Conservation (phyloP, 1,284 basidiomycete genomes). For the Stereum hirsutum region DNA sequence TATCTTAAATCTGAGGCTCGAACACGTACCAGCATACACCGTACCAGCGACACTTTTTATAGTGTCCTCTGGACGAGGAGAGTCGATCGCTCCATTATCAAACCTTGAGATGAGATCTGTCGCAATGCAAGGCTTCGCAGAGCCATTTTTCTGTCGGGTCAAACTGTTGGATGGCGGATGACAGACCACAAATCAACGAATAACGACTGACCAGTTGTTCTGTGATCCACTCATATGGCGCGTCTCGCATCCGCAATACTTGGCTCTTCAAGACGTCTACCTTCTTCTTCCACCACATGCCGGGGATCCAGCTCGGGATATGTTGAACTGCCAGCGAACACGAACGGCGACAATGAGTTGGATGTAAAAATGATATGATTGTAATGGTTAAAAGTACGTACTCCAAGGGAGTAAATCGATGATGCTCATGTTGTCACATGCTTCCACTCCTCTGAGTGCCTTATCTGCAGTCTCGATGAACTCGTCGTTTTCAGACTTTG, state of each 20-base stretch:
- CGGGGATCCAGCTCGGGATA: conserved; percentile 8
- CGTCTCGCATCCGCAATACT: conserved; percentile 3
- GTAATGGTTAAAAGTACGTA: too few relatives aligned
- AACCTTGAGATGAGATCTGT: not conserved
- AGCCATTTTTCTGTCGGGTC: not conserved
- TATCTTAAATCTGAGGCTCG: too few relatives aligned
- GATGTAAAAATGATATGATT: too few relatives aligned
- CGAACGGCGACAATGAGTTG: too few relatives aligned
- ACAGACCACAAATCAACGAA: not conserved
- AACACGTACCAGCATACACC: not conserved
- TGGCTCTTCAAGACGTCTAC: not conserved
- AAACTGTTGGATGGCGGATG: not conserved
- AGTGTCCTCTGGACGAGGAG: not conserved
- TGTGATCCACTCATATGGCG: conserved; percentile 5
- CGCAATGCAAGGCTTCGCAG: conserved; percentile 4
- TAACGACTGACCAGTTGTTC: conserved; percentile 4
- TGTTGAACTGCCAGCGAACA: conserved; percentile 2
- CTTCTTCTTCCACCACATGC: conserved; percentile 5
- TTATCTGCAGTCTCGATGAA: too few relatives aligned
- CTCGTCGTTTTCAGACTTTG: not conserved
- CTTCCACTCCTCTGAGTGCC: too few relatives aligned
- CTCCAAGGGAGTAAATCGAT: conserved; percentile 2
- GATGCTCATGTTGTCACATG: too few relatives aligned
- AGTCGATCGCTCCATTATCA: too few relatives aligned
- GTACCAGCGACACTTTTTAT: conserved; percentile 1